Percentiles rank a stretch among this genome's conserved stretches.
These are phyloP conservation scores for Boletellus sp. DNA, from an alignment of 768 basidiomycete genomes.

Conservation along the genomic window DNA sequence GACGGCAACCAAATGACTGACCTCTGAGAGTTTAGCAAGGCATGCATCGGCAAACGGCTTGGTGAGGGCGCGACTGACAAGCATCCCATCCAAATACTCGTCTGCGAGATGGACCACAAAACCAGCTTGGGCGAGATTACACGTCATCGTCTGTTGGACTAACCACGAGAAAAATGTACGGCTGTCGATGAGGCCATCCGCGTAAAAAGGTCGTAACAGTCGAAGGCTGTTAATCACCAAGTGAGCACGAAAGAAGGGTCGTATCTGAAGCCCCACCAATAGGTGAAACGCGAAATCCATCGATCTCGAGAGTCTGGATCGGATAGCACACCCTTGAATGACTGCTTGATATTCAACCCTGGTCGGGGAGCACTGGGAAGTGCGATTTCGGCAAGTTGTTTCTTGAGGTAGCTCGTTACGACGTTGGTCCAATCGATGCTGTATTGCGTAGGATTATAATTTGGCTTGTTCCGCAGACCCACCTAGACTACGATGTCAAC, in stretches of 20 bases:
- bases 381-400: constrained; percentile 74
- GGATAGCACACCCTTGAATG: constrained; percentile 76
- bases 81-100: constrained; percentile 73
- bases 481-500: constrained; percentile 40
- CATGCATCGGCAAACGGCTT: constrained; percentile 72
- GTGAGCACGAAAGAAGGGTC: not conserved
- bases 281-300: constrained; percentile 78
- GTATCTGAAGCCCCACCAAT: constrained; percentile 48
- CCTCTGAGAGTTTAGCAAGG: constrained; percentile 64
- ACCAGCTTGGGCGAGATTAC: constrained; percentile 78
- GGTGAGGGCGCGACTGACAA: constrained; percentile 61
- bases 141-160: constrained; percentile 69
- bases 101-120: constrained; percentile 74
- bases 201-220: constrained; percentile 71
- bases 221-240: constrained; percentile 45
- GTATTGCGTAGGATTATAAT: constrained; percentile 80
- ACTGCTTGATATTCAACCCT: constrained; percentile 77
- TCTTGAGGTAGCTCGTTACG: constrained; percentile 77
- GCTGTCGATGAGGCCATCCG: constrained; percentile 77
- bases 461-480: constrained; percentile 70
- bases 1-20: constrained; percentile 20
- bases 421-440: constrained; percentile 83
- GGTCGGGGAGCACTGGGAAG: constrained; percentile 75
- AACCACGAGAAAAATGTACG: constrained; percentile 76
- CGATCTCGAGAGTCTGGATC: constrained; percentile 66